A percentile compares a stretch with the other conserved stretches of the same genome.
Conservation (phyloP, 345 rosid genomes). For the Heritiera littoralis region DNA sequence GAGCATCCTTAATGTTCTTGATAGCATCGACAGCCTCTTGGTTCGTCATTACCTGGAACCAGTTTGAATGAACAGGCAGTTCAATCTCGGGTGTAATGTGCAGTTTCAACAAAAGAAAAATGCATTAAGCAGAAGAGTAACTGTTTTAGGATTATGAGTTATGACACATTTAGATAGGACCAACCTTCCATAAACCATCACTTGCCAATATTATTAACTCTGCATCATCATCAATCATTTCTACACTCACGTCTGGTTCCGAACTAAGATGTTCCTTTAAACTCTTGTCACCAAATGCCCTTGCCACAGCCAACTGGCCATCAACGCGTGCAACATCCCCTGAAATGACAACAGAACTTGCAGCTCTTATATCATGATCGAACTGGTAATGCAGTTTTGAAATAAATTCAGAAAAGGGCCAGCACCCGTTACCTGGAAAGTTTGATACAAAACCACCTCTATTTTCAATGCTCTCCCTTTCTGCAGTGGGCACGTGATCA, state of each 20-base stretch:
- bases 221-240: conserved; percentile 55
- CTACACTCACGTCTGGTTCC: conserved; percentile 68
- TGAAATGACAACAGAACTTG: conserved; percentile 28
- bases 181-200: conserved; percentile 95
- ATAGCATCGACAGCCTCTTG: conserved; percentile 79
- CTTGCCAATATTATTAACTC: conserved; percentile 80
- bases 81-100: background rate
- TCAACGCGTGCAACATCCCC: conserved; percentile 96
- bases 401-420: background rate
- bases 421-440: conserved; percentile 64
- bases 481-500: conserved; percentile 86
- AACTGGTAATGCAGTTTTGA: background rate
- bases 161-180: conserved; percentile 4
- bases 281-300: conserved; percentile 94
- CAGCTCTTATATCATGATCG: background rate
- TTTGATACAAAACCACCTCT: conserved; percentile 90
- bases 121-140: background rate
- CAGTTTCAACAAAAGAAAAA: background rate
- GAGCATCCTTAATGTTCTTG: conserved; percentile 68
- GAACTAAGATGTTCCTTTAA: conserved; percentile 86
- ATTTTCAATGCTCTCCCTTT: conserved; percentile 65
- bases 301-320: conserved; percentile 91
- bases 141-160: background rate
- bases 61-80: background rate
- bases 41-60: conserved; percentile 75